Percentiles rank a stretch among this genome's conserved stretches.
These are phyloP conservation scores for Dactylis glomerata DNA, from an alignment of 176 grass and related monocot genomes.

Conservation along the genomic window DNA sequence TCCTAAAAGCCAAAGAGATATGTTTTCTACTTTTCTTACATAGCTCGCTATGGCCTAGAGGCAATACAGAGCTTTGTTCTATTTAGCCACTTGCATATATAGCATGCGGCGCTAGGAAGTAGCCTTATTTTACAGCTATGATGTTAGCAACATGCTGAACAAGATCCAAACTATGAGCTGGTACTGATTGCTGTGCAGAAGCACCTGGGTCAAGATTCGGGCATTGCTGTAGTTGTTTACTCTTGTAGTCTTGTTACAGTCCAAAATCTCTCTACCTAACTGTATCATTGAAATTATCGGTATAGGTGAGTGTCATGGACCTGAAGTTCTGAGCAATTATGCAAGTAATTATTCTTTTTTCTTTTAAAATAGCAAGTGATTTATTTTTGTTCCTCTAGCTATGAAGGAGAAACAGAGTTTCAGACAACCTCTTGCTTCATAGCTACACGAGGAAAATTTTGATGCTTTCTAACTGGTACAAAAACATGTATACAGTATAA, in stretches of 20 bases:
- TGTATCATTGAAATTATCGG: neutral
- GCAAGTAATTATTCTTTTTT: neutral
- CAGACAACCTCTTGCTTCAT: neutral
- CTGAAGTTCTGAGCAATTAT: neutral
- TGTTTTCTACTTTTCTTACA: neutral
- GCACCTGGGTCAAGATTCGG: neutral
- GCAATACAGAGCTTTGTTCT: slow-evolving; percentile 14
- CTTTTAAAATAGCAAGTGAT: too few relatives aligned
- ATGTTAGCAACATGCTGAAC: neutral
- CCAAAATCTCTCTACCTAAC: neutral
- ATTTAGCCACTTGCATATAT: neutral
- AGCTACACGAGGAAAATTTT: neutral
- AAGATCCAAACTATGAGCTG: neutral
- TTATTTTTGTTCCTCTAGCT: too few relatives aligned
- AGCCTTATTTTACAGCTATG: neutral
- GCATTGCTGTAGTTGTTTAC: neutral
- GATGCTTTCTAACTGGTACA: neutral
- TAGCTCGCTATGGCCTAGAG: neutral
- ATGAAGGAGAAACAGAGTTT: neutral
- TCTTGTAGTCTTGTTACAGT: neutral
- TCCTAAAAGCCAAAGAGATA: neutral
- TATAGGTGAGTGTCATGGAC: neutral
- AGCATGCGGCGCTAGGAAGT: neutral
- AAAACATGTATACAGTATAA: too few relatives aligned
- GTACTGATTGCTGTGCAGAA: neutral